Base-by-base conservation (phyloP, 2,329 filamentous ascomycete species). In the Biscogniauxia sp. region DNA sequence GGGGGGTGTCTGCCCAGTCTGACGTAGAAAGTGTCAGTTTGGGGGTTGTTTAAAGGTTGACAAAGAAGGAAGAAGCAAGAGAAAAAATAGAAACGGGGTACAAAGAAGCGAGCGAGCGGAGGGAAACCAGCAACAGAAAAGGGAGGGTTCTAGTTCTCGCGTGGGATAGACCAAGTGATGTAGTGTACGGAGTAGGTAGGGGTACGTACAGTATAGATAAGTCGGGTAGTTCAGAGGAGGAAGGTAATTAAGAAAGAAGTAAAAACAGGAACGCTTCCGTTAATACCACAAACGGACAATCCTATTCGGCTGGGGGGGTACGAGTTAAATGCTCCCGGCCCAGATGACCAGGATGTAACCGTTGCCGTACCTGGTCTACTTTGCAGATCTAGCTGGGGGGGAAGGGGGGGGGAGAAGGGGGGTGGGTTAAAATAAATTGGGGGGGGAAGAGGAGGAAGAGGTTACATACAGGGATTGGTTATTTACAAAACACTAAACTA, bases 71-170 rank as follows among this genome's bases (percentile, higher is more conserved):
- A 51, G 26, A 57, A 55, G 26, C 11, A 20, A 20, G 50, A 51
- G 50, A 23, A 51, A 41, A 55, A 59, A 57, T 60, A 64, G 57
- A 49, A 62, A 58, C 58, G 45, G 52, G 58, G 58, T 51, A 51
- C 50, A 51, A 51, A 51, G 50, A 51, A 51, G 50, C 19, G 50
- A 53, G 52, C 55, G 45, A 54, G 26, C 19, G n/a, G 20, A 25
- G 59, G 64, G 61, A 64, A 64, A 54, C 64, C 62, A 37, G 56
- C 62, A 61, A 59, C 59, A 58, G 57, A 62, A 66, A 66, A 63
- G 54, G 55, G 60, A 63, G 62, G 56, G 62, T 64, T 64, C 64
- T 45, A 55, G 62, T 64, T 64, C 64, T 45, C 53, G 59, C 57
- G 56, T 61, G 62, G 60, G 60, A 64, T 61, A 55, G 57, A 53